Evolutionary conservation across 1,139 yeast species (phyloP), one percentile per base, ranked within the genome.

Genomic region (Diutina sp.): DNA sequence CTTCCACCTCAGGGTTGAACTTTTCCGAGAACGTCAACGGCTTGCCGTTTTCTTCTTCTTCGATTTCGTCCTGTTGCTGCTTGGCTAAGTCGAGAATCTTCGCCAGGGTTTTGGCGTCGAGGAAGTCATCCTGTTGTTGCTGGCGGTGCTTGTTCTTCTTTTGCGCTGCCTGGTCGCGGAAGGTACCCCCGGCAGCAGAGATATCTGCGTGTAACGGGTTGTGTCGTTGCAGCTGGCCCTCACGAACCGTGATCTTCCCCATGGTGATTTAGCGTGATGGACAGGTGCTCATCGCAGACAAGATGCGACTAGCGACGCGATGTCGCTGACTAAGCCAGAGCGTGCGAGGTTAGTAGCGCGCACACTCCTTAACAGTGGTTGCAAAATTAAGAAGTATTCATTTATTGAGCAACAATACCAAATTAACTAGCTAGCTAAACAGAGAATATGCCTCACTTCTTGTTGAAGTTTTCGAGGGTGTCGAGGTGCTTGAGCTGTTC

Each of bases 71-170:
- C 68, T 90, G 97, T 72, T 93, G 99, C 64, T 87, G 93, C 64
- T 81, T 84, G 16, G 98, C 99, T 62, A 93, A 76, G 67, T 87
- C 88, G 61, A 93, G 76, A 69, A 93, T 91, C 72, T 83, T 90
- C 70, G 95, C 79, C 1, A 98, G 88, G 46, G 90, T 76, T 32
- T 83, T 76, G 21, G 97, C 89, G 72, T 91, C 97, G 54, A 93
- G 78, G 63, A 72, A 85, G 25, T 18, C 44, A 11, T 54, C 51
- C 25, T 54, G 51, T 14, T 25, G 44, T 21, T 46, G 41, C 38
- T 30, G 35, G 7, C 41, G 46, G 44, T 53, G 32, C 29, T 53
- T 53, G 32, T 58, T 86, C 91, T 28, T 74, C 83, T 38, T 73
- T 73, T 16, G 75, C 76, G 44, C 80, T 55, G 60, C 68, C 64